Base-by-base conservation (phyloP, 306 rosid genomes). In the Ormosia emarginata region DNA sequence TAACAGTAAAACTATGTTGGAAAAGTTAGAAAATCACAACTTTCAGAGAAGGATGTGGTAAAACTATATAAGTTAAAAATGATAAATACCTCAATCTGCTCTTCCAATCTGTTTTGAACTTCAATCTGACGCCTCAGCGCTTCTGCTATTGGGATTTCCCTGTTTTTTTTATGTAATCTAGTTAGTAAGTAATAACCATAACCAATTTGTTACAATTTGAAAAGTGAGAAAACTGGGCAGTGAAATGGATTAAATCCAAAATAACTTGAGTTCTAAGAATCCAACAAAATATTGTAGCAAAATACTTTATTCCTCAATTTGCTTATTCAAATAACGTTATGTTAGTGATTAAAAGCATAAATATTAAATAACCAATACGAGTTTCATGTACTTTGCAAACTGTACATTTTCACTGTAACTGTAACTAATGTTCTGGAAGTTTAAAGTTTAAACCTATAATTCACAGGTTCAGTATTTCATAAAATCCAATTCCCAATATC, bases 1-100 rank as follows among this genome's bases (percentile, higher is more conserved):
- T 6, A 44, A 77, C 32, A 29, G 29, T 2, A 29, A 29, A n/a
- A 32, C 30, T 67, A 5, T 30, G 30, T 71, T n/a, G 1, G 17
- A 73, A 17, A 34, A 71, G 2, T 6, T 39, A n/a, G 53, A 40
- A 17, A 65, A 17, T 2, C 14, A 39, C 18, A 59, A 15, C 30
- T 46, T 39, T 4, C 24, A 24, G 24, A 24, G 14, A 43, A 34
- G 14, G 53, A 58, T 24, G 24, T 24, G 1, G 24, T 24, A 24
- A 70, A 77, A 82, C 7, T 46, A 12, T 58, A 12, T 7, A 7
- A 57, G 13, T 69, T 49, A 36, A 73, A 88, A 24, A 9, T 44
- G 24, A 43, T 46, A n/a, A 62, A 43, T 85, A 95, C 99, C 99
- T 96, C 97, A 0, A 92, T 92, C 82, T 96, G 97, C 79, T 93